phyloP scores from a whole-genome alignment of 164 flowering plant genomes.

The Stephania yunnanensis region DNA sequence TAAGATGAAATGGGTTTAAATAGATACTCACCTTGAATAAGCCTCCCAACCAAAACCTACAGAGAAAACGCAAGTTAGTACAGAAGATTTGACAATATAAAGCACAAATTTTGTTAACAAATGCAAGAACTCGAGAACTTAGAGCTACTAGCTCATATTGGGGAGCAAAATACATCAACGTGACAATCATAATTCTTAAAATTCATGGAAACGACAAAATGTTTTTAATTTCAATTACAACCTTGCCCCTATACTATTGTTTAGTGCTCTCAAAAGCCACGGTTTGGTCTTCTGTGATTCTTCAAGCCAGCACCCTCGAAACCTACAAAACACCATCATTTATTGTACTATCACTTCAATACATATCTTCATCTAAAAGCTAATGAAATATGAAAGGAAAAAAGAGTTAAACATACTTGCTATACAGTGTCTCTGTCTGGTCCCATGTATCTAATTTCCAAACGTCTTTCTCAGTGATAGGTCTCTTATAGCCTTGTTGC shows the following conservation, averaged over 20 bases:
- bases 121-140: not conserved
- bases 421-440: conserved; percentile 66
- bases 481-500: conserved; percentile 69
- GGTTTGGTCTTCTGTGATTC: conserved; percentile 72
- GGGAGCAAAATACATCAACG: not conserved
- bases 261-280: conserved; percentile 88
- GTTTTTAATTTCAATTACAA: conserved; percentile 15
- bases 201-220: not conserved
- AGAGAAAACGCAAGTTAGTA: conserved; percentile 20
- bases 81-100: not conserved
- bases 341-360: not conserved
- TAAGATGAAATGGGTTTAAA: not conserved
- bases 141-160: not conserved
- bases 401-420: conserved; percentile 37
- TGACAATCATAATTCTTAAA: not conserved
- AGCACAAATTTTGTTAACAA: not conserved
- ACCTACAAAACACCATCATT: conserved; percentile 38
- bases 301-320: conserved; percentile 78
- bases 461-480: conserved; percentile 88
- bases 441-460: conserved; percentile 98
- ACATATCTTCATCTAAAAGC: not conserved
- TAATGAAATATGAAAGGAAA: conserved; percentile 12
- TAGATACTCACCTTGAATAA: conserved; percentile 70
- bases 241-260: conserved; percentile 85
- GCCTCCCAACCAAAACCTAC: conserved; percentile 97